phyloP scores from a whole-genome alignment of 108 stramenopile species.

The Skeletonema potamos region DNA sequence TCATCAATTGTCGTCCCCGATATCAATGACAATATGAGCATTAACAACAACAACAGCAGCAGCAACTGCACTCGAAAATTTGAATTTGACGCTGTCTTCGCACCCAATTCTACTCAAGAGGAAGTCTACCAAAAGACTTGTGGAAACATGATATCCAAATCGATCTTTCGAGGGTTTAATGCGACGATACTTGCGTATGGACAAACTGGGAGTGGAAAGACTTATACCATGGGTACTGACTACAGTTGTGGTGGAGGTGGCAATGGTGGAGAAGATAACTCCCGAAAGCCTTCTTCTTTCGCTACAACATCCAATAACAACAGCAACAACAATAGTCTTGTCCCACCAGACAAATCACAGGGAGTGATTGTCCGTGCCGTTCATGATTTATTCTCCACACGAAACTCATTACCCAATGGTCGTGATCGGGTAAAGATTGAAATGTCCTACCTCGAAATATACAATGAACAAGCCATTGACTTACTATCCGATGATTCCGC shows the following conservation, averaged over 20 bases:
- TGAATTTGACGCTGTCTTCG: slow-evolving; percentile 94
- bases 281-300: no score
- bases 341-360: slow-evolving; percentile 24
- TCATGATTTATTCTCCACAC: slow-evolving; percentile 47
- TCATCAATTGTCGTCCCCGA: not conserved
- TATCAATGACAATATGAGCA: not conserved
- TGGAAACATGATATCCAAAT: slow-evolving; percentile 49
- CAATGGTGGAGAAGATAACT: no score
- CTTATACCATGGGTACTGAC: slow-evolving; percentile 39
- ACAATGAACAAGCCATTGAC: slow-evolving; percentile 68
- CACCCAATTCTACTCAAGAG: slow-evolving; percentile 63
- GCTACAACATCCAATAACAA: not conserved
- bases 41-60: not conserved
- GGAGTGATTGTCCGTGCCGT: slow-evolving; percentile 67
- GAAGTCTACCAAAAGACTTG: slow-evolving; percentile 84
- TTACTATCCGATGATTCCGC: slow-evolving; percentile 39
- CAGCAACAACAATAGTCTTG: not conserved
- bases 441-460: slow-evolving; percentile 70
- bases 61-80: slow-evolving; percentile 37
- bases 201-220: slow-evolving; percentile 93
- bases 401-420: slow-evolving; percentile 5
- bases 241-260: not conserved
- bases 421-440: slow-evolving; percentile 44
- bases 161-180: slow-evolving; percentile 94
- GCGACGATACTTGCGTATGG: slow-evolving; percentile 99